Evolutionary conservation across 192 early-diverging fungal genomes (phyloP), one percentile per base, ranked within the genome.

Genomic region (Linnemannia schmuckeri): DNA sequence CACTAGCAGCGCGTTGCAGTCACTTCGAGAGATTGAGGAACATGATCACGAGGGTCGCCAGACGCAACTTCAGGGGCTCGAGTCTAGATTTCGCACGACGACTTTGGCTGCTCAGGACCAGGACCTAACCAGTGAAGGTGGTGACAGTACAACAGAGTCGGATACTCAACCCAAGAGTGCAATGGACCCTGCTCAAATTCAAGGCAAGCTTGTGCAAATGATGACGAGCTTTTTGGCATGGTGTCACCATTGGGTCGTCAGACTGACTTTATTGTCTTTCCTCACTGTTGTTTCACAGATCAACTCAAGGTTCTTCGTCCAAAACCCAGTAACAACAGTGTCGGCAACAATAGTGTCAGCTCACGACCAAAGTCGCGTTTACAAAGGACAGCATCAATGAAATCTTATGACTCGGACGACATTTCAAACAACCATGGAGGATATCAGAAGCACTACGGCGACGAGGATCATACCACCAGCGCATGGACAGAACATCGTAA

Each of bases 401-500:
- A 81, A 15, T 87, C 85, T 6, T 87, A 81, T 13, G 85, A 87
- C 44, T 87, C 85, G 35, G 85, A 87, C 57, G 85, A 87, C 46
- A 87, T 87, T 40, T 87, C 85, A 1, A 75, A 87, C 76, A 87
- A 87, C n/a, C 76, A 81, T 78, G 85, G 85, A 17, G 85, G 85
- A 9, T 87, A 87, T 47, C 46, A 78, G 52, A 87, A 87, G 37
- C 85, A 81, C 52, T 81, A 74, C 40, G 85, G 76, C 3, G 44
- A 76, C 42, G 85, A 87, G 38, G 91, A 89, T 47, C 85, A 83
- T 55, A 78, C 82, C 40, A 72, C 82, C 22, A 57, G 90, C 41
- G 74, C 82, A 6, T 95, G 94, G 94, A 72, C 90, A 6, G 83
- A 80, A 20, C 93, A 94, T 57, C 89, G 91, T 46, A 97, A 96